Evolutionary conservation across 495 filamentous ascomycete species (phyloP).

Genomic region (Xylaria bambusicola): DNA sequence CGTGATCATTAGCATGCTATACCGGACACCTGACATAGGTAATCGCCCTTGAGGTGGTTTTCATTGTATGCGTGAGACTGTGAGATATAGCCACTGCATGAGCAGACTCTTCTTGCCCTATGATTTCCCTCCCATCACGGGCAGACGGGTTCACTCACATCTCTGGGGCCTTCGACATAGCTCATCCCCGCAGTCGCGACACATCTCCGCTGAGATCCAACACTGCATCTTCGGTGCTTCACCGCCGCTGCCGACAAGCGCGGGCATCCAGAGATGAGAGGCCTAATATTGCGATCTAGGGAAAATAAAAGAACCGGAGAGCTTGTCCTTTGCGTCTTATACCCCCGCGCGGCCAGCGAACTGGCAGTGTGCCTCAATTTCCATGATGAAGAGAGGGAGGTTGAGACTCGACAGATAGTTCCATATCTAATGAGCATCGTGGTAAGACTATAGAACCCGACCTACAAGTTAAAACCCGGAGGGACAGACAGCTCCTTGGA

Average conservation of each 20-base stretch:
- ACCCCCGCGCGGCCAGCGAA: no score
- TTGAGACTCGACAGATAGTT: no score
- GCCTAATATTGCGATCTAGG: no score
- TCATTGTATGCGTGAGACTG: background rate
- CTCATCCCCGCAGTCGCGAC: constrained; percentile 27
- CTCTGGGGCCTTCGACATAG: constrained; percentile 29
- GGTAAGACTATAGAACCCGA: no score
- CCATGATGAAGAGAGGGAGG: no score
- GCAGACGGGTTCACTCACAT: constrained; percentile 29
- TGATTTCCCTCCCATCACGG: background rate
- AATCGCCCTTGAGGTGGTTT: background rate
- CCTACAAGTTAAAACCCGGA: no score
- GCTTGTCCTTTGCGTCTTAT: no score
- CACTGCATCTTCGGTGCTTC: background rate
- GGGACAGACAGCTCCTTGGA: no score
- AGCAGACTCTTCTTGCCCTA: background rate
- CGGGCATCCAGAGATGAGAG: background rate
- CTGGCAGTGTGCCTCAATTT: no score
- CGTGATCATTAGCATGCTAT: constrained; percentile 18
- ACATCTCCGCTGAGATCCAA: constrained; percentile 18
- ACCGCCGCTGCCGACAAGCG: background rate
- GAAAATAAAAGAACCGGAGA: no score
- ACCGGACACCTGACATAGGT: background rate
- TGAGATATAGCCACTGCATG: background rate
- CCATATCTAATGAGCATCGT: no score